A percentile compares a stretch with the other conserved stretches of the same genome.
Conservation (phyloP, 768 basidiomycete species). For the Boletus sp. region DNA sequence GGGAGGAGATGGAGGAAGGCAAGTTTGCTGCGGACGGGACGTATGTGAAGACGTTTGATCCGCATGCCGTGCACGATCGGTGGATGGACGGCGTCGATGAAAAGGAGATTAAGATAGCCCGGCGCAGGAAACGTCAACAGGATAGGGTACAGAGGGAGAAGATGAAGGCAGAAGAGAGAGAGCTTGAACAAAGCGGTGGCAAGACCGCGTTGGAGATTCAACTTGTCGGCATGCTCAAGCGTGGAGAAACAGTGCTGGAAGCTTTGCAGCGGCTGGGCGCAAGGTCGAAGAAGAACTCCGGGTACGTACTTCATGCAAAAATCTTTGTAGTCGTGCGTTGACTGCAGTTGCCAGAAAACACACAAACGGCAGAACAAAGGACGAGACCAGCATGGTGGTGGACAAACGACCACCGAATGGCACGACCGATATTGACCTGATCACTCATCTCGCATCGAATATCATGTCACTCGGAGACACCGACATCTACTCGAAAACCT, state of each 20-base stretch:
- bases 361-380: slow-evolving; percentile 32
- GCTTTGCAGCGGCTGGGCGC: slow-evolving; percentile 81
- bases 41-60: slow-evolving; percentile 83
- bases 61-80: slow-evolving; percentile 85
- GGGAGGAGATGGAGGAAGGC: slow-evolving; percentile 97
- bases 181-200: slow-evolving; percentile 65
- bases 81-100: slow-evolving; percentile 96
- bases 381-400: slow-evolving; percentile 43
- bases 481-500: slow-evolving; percentile 83
- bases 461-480: slow-evolving; percentile 83
- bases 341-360: slow-evolving; percentile 21
- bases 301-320: slow-evolving; percentile 14
- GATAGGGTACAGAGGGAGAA: slow-evolving; percentile 70
- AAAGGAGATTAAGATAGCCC: slow-evolving; percentile 77
- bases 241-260: slow-evolving; percentile 88
- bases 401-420: slow-evolving; percentile 40
- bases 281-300: slow-evolving; percentile 49
- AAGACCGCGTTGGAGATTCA: slow-evolving; percentile 60
- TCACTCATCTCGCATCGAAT: slow-evolving; percentile 85
- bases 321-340: background rate
- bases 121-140: slow-evolving; percentile 68
- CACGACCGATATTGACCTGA: slow-evolving; percentile 62
- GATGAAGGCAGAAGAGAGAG: slow-evolving; percentile 69
- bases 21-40: slow-evolving; percentile 93
- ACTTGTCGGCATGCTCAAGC: slow-evolving; percentile 72